A percentile compares a stretch with the other conserved stretches of the same genome.
These are phyloP conservation scores for Physcomitrellopsis africana DNA, from an alignment of 225 moss, liverwort and hornwort species.

Conservation along the genomic window DNA sequence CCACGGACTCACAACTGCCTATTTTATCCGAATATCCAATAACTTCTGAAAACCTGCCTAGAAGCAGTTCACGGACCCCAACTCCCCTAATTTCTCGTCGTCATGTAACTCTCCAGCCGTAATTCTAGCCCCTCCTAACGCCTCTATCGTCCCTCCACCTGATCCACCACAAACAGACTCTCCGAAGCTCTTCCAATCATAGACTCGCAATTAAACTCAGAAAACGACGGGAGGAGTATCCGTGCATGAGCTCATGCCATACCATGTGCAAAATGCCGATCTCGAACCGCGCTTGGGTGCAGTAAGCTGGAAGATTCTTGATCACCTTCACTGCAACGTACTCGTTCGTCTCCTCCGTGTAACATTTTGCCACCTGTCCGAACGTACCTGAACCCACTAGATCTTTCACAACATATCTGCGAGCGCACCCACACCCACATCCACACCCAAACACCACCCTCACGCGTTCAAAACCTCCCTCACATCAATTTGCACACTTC, in stretches of 20 bases:
- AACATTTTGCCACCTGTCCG: constrained; percentile 97
- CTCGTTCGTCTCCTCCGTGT: constrained; percentile 66
- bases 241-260: constrained; percentile 15
- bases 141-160: neutral
- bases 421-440: constrained; percentile 1
- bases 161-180: constrained; percentile 5
- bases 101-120: neutral
- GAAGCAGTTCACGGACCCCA: constrained; percentile 1
- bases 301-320: constrained; percentile 88
- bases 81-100: neutral
- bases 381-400: constrained; percentile 91
- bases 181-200: neutral
- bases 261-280: constrained; percentile 90
- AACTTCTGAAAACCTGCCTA: constrained; percentile 1
- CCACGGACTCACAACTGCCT: neutral
- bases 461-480: constrained; percentile 17
- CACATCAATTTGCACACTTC: neutral
- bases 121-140: neutral
- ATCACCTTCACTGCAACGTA: constrained; percentile 95
- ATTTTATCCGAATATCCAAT: neutral
- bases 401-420: constrained; percentile 91
- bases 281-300: constrained; percentile 85
- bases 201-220: constrained; percentile 3
- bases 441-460: neutral
- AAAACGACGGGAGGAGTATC: neutral